Base-by-base conservation (phyloP, 768 basidiomycete species). In the Clitopilus hobsonii region DNA sequence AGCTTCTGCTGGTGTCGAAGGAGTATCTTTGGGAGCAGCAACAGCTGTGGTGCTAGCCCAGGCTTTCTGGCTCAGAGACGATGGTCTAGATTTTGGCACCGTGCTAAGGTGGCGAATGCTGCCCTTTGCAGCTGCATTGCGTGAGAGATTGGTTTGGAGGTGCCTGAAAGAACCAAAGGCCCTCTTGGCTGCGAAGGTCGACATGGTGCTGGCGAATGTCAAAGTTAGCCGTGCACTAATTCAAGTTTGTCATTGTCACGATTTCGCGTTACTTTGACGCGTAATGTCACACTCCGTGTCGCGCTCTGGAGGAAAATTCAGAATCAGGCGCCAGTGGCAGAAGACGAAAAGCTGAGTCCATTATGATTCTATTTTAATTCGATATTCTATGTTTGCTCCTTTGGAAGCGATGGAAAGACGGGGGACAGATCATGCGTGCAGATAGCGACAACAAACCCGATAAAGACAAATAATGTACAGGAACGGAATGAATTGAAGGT, bases 391-490 rank as follows among this genome's bases (percentile, higher is more conserved):
- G 41, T 11, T 45, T 11, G 41, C 22, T 18, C 41, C n/a, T 45
- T n/a, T n/a, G n/a, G n/a, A n/a, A n/a, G n/a, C n/a, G n/a, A n/a
- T n/a, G n/a, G n/a, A 45, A 20, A 20, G 41, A 45, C 10, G 11
- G 8, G 41, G 18, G 22, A 45, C 41, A 45, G n/a, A 36, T 36
- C n/a, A n/a, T 36, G 32, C 22, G 18, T 45, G 41, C 41, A 45
- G 41, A 45, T 45, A 23, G 18, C 22, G 41, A 45, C 16, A 45
- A 10, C 18, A 45, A 45, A 20, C 41, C 41, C n/a, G 41, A 45
- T 45, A 45, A 45, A 45, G 41, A 45, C 22, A 20, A 45, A 45
- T 45, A 45, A 45, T 45, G 41, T 45, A 45, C 41, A 45, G 41
- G 41, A 45, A 45, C 41, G 22, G 41, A 45, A 45, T 45, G 41